Conservation (phyloP, 208 protist species). For the Borovskyia barvae region DNA sequence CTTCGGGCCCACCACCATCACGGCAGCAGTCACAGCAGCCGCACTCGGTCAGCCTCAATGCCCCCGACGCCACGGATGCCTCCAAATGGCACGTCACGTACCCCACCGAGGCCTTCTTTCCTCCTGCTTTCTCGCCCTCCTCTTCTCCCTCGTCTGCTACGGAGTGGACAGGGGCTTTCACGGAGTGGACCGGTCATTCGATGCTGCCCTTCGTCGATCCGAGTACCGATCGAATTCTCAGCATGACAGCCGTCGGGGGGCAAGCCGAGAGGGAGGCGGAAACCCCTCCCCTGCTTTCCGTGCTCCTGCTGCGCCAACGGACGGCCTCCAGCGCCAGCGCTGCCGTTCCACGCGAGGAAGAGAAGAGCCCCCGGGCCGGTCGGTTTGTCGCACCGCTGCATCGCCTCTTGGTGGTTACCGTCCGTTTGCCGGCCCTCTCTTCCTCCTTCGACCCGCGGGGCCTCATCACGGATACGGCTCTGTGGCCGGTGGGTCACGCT, state of each 20-base stretch:
- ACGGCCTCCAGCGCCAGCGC: neutral
- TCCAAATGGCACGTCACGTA: constrained; percentile 41
- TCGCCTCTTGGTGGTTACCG: constrained; percentile 35
- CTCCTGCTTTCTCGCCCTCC: neutral
- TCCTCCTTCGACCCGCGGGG: constrained; percentile 26
- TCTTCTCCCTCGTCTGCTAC: neutral
- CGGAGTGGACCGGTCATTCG: constrained; percentile 50
- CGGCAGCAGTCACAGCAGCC: neutral
- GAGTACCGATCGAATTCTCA: constrained; percentile 41
- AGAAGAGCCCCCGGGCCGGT: neutral
- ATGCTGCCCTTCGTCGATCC: constrained; percentile 56
- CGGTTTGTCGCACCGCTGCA: neutral
- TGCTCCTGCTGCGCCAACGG: constrained; percentile 34
- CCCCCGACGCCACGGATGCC: no score
- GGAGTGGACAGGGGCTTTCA: constrained; percentile 58
- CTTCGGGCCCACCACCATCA: neutral
- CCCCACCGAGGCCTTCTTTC: constrained; percentile 16
- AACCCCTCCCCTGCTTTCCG: constrained; percentile 23
- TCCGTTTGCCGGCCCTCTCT: constrained; percentile 45
- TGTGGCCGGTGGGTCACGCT: constrained; percentile 49
- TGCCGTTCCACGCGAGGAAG: neutral
- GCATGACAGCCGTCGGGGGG: constrained; percentile 14
- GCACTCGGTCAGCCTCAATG: no score
- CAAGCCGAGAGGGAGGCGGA: neutral
- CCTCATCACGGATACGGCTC: constrained; percentile 15